Evolutionary conservation across 108 stramenopile genomes (phyloP).

Genomic region (Fragilaria crotonensis): DNA sequence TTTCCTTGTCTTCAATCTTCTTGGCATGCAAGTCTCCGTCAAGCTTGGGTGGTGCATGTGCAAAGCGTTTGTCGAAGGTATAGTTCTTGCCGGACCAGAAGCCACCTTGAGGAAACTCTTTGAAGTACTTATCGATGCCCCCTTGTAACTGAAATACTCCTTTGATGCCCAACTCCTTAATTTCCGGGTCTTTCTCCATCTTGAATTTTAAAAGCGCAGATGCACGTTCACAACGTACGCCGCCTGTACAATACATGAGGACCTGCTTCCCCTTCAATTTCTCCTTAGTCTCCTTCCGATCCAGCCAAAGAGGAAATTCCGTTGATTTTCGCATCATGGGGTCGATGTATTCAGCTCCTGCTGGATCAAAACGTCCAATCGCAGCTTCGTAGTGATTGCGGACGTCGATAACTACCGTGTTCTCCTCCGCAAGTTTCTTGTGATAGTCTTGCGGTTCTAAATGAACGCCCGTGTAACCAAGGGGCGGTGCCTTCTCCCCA

Average conservation of each 20-base stretch:
- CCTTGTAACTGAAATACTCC: constrained; percentile 87
- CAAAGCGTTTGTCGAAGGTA: constrained; percentile 88
- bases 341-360: constrained; percentile 72
- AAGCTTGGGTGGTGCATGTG: constrained; percentile 64
- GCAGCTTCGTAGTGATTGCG: constrained; percentile 87
- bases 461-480: constrained; percentile 65
- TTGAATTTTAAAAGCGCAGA: constrained; percentile 69
- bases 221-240: constrained; percentile 87
- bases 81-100: constrained; percentile 83
- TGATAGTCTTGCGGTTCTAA: constrained; percentile 78
- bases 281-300: constrained; percentile 57
- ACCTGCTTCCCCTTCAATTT: constrained; percentile 73
- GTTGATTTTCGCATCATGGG: constrained; percentile 86
- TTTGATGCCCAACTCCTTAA: constrained; percentile 60
- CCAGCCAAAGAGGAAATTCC: constrained; percentile 80
- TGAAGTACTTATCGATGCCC: constrained; percentile 79
- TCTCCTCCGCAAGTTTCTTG: constrained; percentile 62
- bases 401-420: constrained; percentile 82
- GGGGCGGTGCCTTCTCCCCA: constrained; percentile 41
- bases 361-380: constrained; percentile 66
- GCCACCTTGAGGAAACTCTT: constrained; percentile 79
- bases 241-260: constrained; percentile 87
- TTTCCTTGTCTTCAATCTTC: constrained; percentile 3
- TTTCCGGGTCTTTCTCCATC: constrained; percentile 43
- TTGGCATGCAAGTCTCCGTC: constrained; percentile 39